Percentiles rank a stretch among this genome's conserved stretches.
phyloP scores from a whole-genome alignment of 2,329 filamentous ascomycete genomes.

The Iodosphaeria phyllophila region DNA sequence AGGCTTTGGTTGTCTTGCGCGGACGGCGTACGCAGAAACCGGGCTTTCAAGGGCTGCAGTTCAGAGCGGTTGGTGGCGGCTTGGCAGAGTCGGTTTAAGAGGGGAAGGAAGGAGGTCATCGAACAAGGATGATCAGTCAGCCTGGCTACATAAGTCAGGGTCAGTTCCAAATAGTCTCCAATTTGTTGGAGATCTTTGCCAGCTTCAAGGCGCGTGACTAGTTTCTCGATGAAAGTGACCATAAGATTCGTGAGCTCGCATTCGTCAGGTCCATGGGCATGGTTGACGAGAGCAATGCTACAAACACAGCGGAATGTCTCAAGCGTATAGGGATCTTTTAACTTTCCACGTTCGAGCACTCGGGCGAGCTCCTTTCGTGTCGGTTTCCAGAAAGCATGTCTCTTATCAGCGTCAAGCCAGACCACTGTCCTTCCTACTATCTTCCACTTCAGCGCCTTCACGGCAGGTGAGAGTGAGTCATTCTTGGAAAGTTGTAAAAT shows the following conservation, averaged over 20 bases:
- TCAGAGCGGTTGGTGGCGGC: no score
- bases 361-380: conserved; percentile 8
- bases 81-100: no score
- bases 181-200: no score
- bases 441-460: conserved; percentile 12
- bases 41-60: no score
- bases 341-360: conserved; percentile 8
- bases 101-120: no score
- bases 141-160: no score
- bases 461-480: conserved; percentile 7
- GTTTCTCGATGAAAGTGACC: conserved; percentile 8
- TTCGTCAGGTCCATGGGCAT: conserved; percentile 10
- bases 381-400: conserved; percentile 9
- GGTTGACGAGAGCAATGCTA: conserved; percentile 10
- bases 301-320: conserved; percentile 13
- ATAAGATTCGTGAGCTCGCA: conserved; percentile 9
- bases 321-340: conserved; percentile 8
- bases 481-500: conserved; percentile 9
- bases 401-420: conserved; percentile 10
- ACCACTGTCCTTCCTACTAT: conserved; percentile 10
- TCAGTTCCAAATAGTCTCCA: no score
- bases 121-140: no score
- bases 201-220: conserved; percentile 6
- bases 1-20: conserved; percentile 9
- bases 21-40: no score